Evolutionary conservation across 2,329 filamentous ascomycete genomes (phyloP).

Genomic region (Pseudovirgaria hyperparasitica): DNA sequence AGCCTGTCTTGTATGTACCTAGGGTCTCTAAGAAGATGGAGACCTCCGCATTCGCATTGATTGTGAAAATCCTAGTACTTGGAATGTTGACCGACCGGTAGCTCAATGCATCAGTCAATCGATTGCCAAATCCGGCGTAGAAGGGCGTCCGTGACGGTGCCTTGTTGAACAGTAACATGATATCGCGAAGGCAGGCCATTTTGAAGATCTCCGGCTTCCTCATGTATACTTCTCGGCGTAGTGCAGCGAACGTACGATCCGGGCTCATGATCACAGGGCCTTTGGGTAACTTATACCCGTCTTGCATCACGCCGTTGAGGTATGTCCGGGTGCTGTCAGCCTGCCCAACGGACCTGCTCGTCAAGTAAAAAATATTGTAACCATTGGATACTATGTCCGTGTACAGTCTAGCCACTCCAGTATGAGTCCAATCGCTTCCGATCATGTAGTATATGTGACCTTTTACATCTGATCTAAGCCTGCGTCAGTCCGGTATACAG

Average conservation of each 20-base stretch:
- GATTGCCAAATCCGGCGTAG: constrained; percentile 94
- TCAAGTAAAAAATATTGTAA: constrained; percentile 98
- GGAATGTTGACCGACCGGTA: constrained; percentile 96
- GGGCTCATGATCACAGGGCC: constrained; percentile 93
- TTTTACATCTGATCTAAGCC: constrained; percentile 60
- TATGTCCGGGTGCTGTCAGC: constrained; percentile 85
- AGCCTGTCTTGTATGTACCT: constrained; percentile 92
- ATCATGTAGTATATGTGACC: constrained; percentile 95
- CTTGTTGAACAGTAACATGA: constrained; percentile 67
- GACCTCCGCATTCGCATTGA: constrained; percentile 95
- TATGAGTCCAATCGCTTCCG: constrained; percentile 93
- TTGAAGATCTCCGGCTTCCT: constrained; percentile 98
- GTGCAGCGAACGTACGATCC: constrained; percentile 84
- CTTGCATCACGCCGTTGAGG: constrained; percentile 77
- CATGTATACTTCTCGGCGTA: constrained; percentile 85
- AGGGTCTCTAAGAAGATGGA: constrained; percentile 79
- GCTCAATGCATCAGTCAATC: constrained; percentile 87
- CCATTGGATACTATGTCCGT: constrained; percentile 90
- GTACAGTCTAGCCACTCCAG: constrained; percentile 92
- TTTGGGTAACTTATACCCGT: constrained; percentile 71
- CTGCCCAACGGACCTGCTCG: constrained; percentile 84
- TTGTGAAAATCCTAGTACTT: constrained; percentile 88
- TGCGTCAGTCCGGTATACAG: constrained; percentile 9
- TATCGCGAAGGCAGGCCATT: constrained; percentile 94
- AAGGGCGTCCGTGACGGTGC: constrained; percentile 62